phyloP scores from a whole-genome alignment of 1,139 yeast genomes.

The Groenewaldozyma auringiensis region DNA sequence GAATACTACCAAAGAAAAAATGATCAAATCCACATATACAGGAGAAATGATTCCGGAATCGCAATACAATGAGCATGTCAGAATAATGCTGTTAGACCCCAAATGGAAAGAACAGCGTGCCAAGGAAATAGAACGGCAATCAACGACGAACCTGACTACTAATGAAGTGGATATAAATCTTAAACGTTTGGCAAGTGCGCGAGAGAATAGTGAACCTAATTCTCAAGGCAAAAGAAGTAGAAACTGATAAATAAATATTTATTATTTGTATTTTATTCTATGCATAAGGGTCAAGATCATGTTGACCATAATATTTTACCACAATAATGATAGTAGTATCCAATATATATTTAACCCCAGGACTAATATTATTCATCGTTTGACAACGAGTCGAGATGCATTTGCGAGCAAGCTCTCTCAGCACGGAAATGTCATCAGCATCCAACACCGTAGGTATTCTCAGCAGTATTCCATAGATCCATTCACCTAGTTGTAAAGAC shows the following conservation, averaged over 20 bases:
- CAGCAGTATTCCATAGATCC: constrained; percentile 36
- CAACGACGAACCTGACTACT: constrained; percentile 55
- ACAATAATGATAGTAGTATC: constrained; percentile 28
- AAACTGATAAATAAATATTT: neutral
- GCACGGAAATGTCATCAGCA: constrained; percentile 33
- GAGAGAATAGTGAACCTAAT: constrained; percentile 8
- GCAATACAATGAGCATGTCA: constrained; percentile 66
- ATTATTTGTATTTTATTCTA: neutral
- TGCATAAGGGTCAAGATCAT: constrained; percentile 20
- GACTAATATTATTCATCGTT: neutral
- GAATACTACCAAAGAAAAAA: constrained; percentile 28
- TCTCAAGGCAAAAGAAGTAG: neutral
- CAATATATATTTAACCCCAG: constrained; percentile 20
- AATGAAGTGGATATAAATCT: constrained; percentile 71
- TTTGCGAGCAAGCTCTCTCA: constrained; percentile 37
- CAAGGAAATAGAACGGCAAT: constrained; percentile 50
- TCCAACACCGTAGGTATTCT: constrained; percentile 33
- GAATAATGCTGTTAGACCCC: constrained; percentile 70
- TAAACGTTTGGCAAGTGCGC: constrained; percentile 46
- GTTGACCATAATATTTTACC: constrained; percentile 29
- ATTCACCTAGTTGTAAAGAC: constrained; percentile 19
- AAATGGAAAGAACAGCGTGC: constrained; percentile 64
- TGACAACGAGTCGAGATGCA: constrained; percentile 23
- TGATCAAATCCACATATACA: constrained; percentile 66
- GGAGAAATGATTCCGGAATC: constrained; percentile 62